A percentile compares a stretch with the other conserved stretches of the same genome.
phyloP scores from a whole-genome alignment of 2,329 filamentous ascomycete species.

The Aspergillus sp. region DNA sequence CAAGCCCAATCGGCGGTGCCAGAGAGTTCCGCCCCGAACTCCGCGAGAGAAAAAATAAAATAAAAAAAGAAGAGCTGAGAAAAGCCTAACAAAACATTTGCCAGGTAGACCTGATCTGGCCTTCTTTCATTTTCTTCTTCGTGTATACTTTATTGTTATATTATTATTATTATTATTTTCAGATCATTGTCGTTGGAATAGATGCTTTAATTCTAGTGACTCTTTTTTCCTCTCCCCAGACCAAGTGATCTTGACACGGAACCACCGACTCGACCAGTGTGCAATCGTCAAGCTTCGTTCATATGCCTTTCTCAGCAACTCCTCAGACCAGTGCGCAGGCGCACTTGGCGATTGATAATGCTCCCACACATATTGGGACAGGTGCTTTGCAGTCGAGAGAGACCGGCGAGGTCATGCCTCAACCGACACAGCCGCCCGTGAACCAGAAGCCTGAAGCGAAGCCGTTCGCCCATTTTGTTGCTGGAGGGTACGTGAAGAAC shows the following conservation, averaged over 20 bases:
- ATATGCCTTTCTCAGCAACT: slow-evolving; percentile 18
- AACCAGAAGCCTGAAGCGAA: slow-evolving; percentile 49
- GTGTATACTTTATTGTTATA: background rate
- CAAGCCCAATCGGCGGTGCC: slow-evolving; percentile 4
- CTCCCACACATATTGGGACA: slow-evolving; percentile 7
- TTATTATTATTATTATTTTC: background rate
- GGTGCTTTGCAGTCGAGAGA: slow-evolving; percentile 29
- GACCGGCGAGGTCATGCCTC: slow-evolving; percentile 32
- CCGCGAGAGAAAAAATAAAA: slow-evolving; percentile 5
- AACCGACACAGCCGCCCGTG: slow-evolving; percentile 13
- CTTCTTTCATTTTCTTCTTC: slow-evolving; percentile 3
- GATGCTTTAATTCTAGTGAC: background rate
- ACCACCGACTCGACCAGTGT: background rate
- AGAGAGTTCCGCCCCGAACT: slow-evolving; percentile 4
- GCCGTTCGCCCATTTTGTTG: slow-evolving; percentile 88
- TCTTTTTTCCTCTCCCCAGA: background rate
- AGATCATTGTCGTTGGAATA: background rate
- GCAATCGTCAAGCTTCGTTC: slow-evolving; percentile 1
- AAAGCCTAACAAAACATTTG: no score
- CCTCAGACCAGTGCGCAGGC: slow-evolving; percentile 20
- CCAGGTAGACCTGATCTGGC: background rate
- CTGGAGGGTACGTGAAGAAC: slow-evolving; percentile 66
- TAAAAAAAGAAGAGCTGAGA: background rate
- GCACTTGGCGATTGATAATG: slow-evolving; percentile 13
- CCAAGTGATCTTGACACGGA: background rate